phyloP scores from a whole-genome alignment of 331 rosid genomes.

The Ulmus americana region DNA sequence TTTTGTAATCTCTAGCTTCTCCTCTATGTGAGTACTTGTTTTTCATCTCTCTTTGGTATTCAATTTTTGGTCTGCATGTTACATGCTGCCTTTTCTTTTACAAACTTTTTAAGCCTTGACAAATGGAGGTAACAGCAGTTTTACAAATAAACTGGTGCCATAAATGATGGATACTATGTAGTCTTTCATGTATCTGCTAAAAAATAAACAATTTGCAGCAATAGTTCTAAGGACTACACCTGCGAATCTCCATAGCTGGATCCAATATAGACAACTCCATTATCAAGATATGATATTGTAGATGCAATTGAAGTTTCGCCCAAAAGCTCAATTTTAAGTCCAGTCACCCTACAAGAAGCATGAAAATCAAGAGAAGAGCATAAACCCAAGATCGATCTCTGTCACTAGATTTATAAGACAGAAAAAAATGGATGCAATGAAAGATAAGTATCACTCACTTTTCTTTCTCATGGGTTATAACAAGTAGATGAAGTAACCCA shows the following conservation, averaged over 20 bases:
- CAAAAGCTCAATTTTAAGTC: conserved; percentile 86
- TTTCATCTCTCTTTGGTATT: no score
- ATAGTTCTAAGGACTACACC: conserved; percentile 33
- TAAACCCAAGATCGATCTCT: neutral
- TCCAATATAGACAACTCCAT: conserved; percentile 82
- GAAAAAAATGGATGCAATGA: neutral
- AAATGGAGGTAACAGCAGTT: neutral
- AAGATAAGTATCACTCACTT: conserved; percentile 38
- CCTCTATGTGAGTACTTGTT: no score
- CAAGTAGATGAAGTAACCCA: conserved; percentile 88
- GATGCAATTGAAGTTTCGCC: conserved; percentile 98
- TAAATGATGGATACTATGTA: neutral
- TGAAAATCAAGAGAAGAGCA: conserved; percentile 11
- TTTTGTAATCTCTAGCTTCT: no score
- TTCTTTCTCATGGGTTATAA: conserved; percentile 90
- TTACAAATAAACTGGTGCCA: neutral
- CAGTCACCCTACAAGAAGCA: conserved; percentile 67
- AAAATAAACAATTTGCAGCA: neutral
- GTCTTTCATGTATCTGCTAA: neutral
- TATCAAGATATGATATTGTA: conserved; percentile 88
- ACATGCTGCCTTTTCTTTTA: neutral
- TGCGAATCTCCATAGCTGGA: conserved; percentile 98
- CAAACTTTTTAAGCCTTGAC: neutral
- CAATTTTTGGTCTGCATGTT: no score
- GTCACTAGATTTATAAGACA: neutral